Base-by-base conservation (phyloP, 2,329 filamentous ascomycete genomes). In the Pseudocercospora fijiensis region DNA sequence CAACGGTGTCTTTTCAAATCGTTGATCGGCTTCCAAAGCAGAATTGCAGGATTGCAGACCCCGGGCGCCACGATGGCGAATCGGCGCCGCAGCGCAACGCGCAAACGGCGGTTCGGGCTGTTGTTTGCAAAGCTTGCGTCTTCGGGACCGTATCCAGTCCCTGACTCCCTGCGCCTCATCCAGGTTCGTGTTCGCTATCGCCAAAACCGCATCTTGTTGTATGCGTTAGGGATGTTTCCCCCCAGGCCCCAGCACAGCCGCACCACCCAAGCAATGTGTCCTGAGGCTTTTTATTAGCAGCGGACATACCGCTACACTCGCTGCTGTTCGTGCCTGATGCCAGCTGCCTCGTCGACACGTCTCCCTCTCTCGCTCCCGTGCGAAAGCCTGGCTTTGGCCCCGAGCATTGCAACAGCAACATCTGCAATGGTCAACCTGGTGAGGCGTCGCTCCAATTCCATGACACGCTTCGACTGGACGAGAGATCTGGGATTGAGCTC, bases 381-480 rank as follows among this genome's bases (percentile, higher is more conserved):
- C 26, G 26, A 53, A 11, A 53, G 20, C 24, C 26, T 53, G 51
- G 26, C 51, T 28, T 30, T 30, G 51, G 24, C 51, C 28, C 11
- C 51, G 27, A 26, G 26, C 51, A 27, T 43, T 33, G 52, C 52
- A 30, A 16, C 18, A 11, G 37, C 56, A 26, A 30, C 30, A 16
- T 20, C 27, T 4, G 62, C 59, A n/a, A 64, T 64, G 61, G 51
- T 62, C 28, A 51, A 43, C 28, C 33, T 66, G 47, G 47, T 41
- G 51, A 64, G 60, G 43, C 45, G 56, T 28, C 45, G 62, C n/a
- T 62, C 65, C 33, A 66, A 57, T 33, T 60, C 61, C 11, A 62
- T 63, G 1, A 57, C 60, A 37, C 47, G 43, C 18, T 63, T 66
- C 49, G 67, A 69, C 45, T 69, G 67, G 67, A 69, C 65, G 1